A percentile compares a stretch with the other conserved stretches of the same genome.
Conservation (phyloP, 2,329 filamentous ascomycete species). For the Cladosporium cucumerinum region DNA sequence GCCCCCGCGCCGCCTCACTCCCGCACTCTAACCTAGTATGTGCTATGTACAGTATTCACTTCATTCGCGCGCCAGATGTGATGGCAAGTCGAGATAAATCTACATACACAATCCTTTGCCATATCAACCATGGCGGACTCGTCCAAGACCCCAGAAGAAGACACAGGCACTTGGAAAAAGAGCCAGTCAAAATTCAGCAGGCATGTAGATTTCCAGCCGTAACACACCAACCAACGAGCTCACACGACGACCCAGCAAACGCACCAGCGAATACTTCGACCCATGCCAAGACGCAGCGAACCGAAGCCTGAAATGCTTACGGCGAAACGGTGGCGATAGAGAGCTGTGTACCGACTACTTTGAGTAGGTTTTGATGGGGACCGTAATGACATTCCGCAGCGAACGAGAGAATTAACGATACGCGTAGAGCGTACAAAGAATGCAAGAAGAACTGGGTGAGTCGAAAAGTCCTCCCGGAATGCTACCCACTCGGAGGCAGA, state of each 20-base stretch:
- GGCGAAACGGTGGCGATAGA: slow-evolving; percentile 81
- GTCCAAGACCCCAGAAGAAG: not conserved
- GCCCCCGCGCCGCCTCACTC: not conserved
- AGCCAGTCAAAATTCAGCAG: slow-evolving; percentile 12
- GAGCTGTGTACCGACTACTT: slow-evolving; percentile 95
- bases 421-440: slow-evolving; percentile 71
- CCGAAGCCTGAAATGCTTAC: slow-evolving; percentile 80
- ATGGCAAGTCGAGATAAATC: not conserved
- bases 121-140: not conserved
- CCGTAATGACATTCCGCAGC: not conserved
- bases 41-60: no score
- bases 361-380: slow-evolving; percentile 60
- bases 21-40: not conserved
- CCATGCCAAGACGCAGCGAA: slow-evolving; percentile 91
- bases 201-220: not conserved
- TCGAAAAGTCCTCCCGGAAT: slow-evolving; percentile 15
- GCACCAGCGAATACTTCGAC: slow-evolving; percentile 84
- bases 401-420: not conserved
- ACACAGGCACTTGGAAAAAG: slow-evolving; percentile 11
- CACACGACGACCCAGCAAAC: slow-evolving; percentile 61
- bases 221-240: not conserved
- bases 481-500: no score
- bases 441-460: slow-evolving; percentile 94
- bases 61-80: not conserved
- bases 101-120: not conserved